Percentiles rank a stretch among this genome's conserved stretches.
phyloP scores from a whole-genome alignment of 441 rosid species.

The Gossypium schwendimanii region DNA sequence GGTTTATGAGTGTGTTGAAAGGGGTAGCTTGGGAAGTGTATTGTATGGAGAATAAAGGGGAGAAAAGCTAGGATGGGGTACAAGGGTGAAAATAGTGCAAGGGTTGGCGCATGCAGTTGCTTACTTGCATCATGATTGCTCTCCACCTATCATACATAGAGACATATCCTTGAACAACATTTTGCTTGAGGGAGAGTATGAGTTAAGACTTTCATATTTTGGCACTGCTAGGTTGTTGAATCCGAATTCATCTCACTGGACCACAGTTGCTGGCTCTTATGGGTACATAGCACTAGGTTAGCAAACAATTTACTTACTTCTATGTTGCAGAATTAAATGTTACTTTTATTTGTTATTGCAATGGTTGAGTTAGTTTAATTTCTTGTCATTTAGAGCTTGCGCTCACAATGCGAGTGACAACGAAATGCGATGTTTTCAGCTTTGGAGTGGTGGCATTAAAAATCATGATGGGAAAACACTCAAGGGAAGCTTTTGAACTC shows the following conservation, averaged over 20 bases:
- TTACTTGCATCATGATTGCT: conserved; percentile 57
- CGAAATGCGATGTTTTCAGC: conserved; percentile 51
- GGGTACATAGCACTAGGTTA: conserved; percentile 78
- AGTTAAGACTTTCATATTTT: conserved; percentile 46
- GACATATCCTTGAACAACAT: conserved; percentile 48
- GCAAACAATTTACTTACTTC: background rate
- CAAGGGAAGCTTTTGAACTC: conserved; percentile 41
- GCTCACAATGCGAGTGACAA: conserved; percentile 32
- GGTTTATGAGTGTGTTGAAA: conserved; percentile 48
- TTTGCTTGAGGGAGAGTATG: conserved; percentile 42
- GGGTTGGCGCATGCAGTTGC: conserved; percentile 19
- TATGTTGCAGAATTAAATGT: background rate
- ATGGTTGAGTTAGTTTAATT: no score
- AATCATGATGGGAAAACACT: conserved; percentile 57
- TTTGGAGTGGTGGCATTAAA: conserved; percentile 53
- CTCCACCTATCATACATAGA: conserved; percentile 44
- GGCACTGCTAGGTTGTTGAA: conserved; percentile 51
- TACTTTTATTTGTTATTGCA: no score
- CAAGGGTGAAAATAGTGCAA: background rate
- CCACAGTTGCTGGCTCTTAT: conserved; percentile 45
- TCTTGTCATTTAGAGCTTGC: conserved; percentile 38
- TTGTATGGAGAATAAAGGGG: background rate
- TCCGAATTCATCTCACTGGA: conserved; percentile 42
- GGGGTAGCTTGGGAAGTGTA: conserved; percentile 40
- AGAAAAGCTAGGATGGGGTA: background rate